phyloP scores from a whole-genome alignment of 2,329 filamentous ascomycete genomes.

The Cercospora sp. region DNA sequence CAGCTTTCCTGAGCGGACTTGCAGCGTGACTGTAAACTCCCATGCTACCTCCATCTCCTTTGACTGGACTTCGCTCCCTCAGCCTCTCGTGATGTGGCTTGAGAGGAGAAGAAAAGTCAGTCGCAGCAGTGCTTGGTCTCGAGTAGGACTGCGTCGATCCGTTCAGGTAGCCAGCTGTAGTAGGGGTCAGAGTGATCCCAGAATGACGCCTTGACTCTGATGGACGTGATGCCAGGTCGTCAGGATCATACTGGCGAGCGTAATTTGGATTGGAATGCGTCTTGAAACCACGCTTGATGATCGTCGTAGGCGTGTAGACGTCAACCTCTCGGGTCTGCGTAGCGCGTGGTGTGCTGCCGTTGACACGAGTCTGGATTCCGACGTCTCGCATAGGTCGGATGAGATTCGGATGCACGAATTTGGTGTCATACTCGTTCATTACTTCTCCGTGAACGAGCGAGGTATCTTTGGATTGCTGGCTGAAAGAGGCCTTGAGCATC shows the following conservation, averaged over 20 bases:
- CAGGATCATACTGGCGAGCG: constrained; percentile 64
- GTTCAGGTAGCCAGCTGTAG: constrained; percentile 30
- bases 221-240: constrained; percentile 43
- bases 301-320: constrained; percentile 60
- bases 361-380: constrained; percentile 69
- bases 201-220: constrained; percentile 28
- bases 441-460: constrained; percentile 87
- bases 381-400: constrained; percentile 77
- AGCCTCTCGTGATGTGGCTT: constrained; percentile 46
- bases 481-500: constrained; percentile 70
- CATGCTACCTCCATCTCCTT: constrained; percentile 71
- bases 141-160: constrained; percentile 40
- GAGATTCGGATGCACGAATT: constrained; percentile 89
- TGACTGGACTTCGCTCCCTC: constrained; percentile 54
- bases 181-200: constrained; percentile 12
- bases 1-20: constrained; percentile 80
- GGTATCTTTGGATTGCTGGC: constrained; percentile 81
- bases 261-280: constrained; percentile 85
- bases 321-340: constrained; percentile 53
- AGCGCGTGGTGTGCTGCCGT: constrained; percentile 36
- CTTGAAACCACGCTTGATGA: constrained; percentile 73
- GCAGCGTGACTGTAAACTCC: constrained; percentile 77
- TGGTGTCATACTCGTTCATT: constrained; percentile 91
- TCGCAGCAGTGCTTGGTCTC: constrained; percentile 38
- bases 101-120: constrained; percentile 50